A percentile compares a stretch with the other conserved stretches of the same genome.
These are phyloP conservation scores for Styphnolobium japonicum DNA, from an alignment of 306 rosid genomes.

Conservation along the genomic window DNA sequence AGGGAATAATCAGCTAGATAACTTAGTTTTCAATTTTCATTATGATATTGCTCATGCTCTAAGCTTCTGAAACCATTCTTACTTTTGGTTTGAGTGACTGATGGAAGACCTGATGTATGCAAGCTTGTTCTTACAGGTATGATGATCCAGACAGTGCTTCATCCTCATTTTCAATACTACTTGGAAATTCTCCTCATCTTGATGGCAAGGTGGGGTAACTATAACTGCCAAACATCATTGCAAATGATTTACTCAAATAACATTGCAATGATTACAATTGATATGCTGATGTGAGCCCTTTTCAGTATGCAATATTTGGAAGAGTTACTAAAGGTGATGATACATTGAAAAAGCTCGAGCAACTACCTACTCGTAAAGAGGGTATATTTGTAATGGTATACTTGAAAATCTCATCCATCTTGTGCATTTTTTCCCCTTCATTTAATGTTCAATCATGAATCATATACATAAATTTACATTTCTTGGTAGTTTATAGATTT, in stretches of 20 bases:
- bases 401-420: slow-evolving; percentile 24
- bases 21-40: slow-evolving; percentile 16
- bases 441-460: slow-evolving; percentile 21
- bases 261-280: slow-evolving; percentile 23
- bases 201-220: slow-evolving; percentile 61
- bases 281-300: slow-evolving; percentile 28
- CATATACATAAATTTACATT: background rate
- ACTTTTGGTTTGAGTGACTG: slow-evolving; percentile 9
- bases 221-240: slow-evolving; percentile 12
- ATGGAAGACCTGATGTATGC: background rate
- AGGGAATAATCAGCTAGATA: background rate
- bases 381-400: slow-evolving; percentile 93
- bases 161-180: slow-evolving; percentile 88
- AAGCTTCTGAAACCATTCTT: background rate
- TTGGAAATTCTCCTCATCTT: slow-evolving; percentile 92
- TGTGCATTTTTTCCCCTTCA: background rate
- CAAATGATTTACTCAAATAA: slow-evolving; percentile 7
- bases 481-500: background rate
- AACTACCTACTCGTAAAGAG: slow-evolving; percentile 82
- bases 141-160: slow-evolving; percentile 79
- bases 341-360: slow-evolving; percentile 75
- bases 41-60: background rate
- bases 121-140: slow-evolving; percentile 40
- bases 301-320: slow-evolving; percentile 94
- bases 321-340: slow-evolving; percentile 87